Evolutionary conservation across 768 basidiomycete genomes (phyloP), one percentile per base, ranked within the genome.

Genomic region (Psilocybe sp.): DNA sequence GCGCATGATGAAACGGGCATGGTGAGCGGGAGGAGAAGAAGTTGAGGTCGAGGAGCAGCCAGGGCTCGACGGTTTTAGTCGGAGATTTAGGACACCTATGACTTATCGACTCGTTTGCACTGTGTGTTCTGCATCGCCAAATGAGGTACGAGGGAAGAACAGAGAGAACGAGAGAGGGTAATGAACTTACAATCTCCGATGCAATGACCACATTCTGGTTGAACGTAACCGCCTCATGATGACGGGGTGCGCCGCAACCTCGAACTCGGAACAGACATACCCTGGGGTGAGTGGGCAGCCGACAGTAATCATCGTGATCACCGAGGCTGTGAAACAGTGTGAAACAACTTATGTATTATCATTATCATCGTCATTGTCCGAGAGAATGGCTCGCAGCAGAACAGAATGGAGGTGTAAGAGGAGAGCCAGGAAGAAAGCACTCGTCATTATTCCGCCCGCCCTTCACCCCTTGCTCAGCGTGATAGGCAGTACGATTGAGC

Each of bases 41-140:
- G 0, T 77, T 81, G n/a, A 77, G 64, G 54, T 84, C 64, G 19
- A 77, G 63, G 40, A 78, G 69, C 16, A 72, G 69, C 80, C 80
- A 78, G 36, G 74, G 71, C 53, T 77, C 76, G 15, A 78, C 75
- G 19, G 1, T 84, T 85, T 69, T 81, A 90, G n/a, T 88, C 77
- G 60, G 89, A 90, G 10, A 84, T 82, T 65, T 70, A 85, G 1
- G 86, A 84, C 39, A 91, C n/a, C n/a, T n/a, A 73, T 70, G 79
- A 84, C 68, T 80, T 57, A 80, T 58, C 82, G 84, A 47, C 5
- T 44, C n/a, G n/a, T n/a, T n/a, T n/a, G n/a, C n/a, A n/a, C n/a
- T n/a, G n/a, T n/a, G n/a, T n/a, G n/a, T n/a, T n/a, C n/a, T n/a
- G n/a, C n/a, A n/a, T n/a, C n/a, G n/a, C n/a, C n/a, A n/a, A n/a